Percentiles rank a stretch among this genome's conserved stretches.
Evolutionary conservation across 129 eudicot species (phyloP).

Genomic region (Gnaphalium uliginosum): DNA sequence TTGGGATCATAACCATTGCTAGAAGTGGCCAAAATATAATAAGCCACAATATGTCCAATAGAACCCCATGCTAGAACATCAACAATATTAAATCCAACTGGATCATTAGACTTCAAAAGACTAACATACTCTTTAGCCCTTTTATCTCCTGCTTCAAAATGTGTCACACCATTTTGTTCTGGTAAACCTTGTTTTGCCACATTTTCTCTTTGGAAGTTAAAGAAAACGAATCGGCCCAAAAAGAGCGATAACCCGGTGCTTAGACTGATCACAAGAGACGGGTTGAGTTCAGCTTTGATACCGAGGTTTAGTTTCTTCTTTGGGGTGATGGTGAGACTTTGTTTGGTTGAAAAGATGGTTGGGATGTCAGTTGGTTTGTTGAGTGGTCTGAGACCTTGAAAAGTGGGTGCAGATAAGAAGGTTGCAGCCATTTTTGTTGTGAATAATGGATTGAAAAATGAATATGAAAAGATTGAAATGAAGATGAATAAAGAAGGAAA

Average conservation of each 20-base stretch:
- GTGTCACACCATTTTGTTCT: conserved; percentile 79
- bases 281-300: conserved; percentile 64
- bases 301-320: conserved; percentile 29
- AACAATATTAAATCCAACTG: conserved; percentile 88
- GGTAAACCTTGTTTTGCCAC: conserved; percentile 91
- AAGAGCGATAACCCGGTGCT: conserved; percentile 91
- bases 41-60: conserved; percentile 94
- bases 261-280: conserved; percentile 79
- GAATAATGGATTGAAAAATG: background rate
- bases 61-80: conserved; percentile 99
- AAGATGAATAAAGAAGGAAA: conserved; percentile 7
- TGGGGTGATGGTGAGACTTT: conserved; percentile 31
- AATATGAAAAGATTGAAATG: conserved; percentile 7
- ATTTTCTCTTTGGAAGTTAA: conserved; percentile 94
- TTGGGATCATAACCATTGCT: conserved; percentile 98
- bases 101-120: conserved; percentile 84
- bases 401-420: conserved; percentile 59
- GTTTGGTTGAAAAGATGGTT: conserved; percentile 21
- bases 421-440: conserved; percentile 55
- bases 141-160: conserved; percentile 88
- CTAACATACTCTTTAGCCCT: conserved; percentile 97
- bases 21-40: conserved; percentile 85
- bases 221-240: conserved; percentile 88
- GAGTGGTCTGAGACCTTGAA: conserved; percentile 76
- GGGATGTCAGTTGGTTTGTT: conserved; percentile 44